Percentiles rank a stretch among this genome's conserved stretches.
These are phyloP conservation scores for Stephanodiscus minutulus DNA, from an alignment of 108 stramenopile species.

Conservation along the genomic window DNA sequence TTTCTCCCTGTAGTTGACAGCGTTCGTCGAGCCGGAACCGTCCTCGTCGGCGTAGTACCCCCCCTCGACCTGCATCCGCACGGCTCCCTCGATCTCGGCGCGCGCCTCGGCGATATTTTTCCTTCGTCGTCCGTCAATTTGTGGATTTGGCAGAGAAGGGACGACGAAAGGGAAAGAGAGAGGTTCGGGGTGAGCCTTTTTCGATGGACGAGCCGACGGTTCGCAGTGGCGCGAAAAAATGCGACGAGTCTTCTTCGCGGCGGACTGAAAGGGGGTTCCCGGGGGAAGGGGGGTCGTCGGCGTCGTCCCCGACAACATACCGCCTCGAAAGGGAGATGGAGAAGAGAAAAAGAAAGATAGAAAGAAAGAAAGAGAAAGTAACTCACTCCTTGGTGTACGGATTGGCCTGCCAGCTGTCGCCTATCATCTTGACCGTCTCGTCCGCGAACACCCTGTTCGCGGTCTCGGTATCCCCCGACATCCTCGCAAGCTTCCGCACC, in stretches of 20 bases:
- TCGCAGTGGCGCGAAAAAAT: too few relatives aligned
- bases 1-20: conserved; percentile 44
- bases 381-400: conserved; percentile 65
- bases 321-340: too few relatives aligned
- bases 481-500: conserved; percentile 64
- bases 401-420: conserved; percentile 56
- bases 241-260: too few relatives aligned
- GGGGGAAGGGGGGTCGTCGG: not conserved
- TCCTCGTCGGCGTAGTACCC: conserved; percentile 9
- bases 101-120: conserved; percentile 25
- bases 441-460: conserved; percentile 75
- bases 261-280: not conserved
- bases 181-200: too few relatives aligned
- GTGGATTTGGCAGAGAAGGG: not conserved
- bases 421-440: conserved; percentile 52
- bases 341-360: not conserved
- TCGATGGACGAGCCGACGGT: too few relatives aligned
- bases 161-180: not conserved
- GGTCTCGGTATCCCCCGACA: conserved; percentile 57
- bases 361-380: not conserved
- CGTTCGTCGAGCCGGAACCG: not conserved
- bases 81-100: conserved; percentile 34
- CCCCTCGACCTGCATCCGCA: conserved; percentile 21
- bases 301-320: too few relatives aligned
- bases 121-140: too few relatives aligned